A percentile compares a stretch with the other conserved stretches of the same genome.
phyloP scores from a whole-genome alignment of 176 grass and related monocot species.

The Echinochloa phyllopogon region DNA sequence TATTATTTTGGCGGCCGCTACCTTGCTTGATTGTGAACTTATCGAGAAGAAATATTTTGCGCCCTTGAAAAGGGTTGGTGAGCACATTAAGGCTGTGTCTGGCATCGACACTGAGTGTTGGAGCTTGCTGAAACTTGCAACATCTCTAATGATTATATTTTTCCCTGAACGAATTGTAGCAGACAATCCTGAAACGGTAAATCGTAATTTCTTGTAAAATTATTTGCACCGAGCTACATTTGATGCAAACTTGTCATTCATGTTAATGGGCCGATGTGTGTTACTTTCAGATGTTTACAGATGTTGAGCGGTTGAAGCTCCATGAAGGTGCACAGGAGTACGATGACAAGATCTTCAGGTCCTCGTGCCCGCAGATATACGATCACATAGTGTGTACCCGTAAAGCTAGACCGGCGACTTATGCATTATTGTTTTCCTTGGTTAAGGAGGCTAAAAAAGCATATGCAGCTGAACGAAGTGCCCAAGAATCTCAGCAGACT shows the following conservation, averaged over 20 bases:
- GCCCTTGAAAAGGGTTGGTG: background rate
- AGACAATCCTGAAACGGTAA: background rate
- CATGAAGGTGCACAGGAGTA: background rate
- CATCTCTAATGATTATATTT: no score
- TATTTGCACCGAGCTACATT: no score
- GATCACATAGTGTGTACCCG: no score
- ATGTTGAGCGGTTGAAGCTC: background rate
- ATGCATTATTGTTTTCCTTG: no score
- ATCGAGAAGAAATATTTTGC: background rate
- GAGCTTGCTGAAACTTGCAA: background rate
- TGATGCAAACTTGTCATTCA: background rate
- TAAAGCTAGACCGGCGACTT: no score
- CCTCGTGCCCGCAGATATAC: no score
- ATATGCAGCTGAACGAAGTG: no score
- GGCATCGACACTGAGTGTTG: background rate
- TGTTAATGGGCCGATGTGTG: background rate
- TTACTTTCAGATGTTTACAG: background rate
- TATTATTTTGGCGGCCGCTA: background rate
- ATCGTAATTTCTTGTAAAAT: background rate
- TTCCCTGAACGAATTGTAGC: no score
- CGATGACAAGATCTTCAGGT: background rate
- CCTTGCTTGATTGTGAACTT: background rate
- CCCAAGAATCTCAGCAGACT: no score
- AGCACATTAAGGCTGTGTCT: background rate
- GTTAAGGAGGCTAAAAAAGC: no score